Conservation (phyloP, 805 yeast species). For the Priceomyces fermenticarens region DNA sequence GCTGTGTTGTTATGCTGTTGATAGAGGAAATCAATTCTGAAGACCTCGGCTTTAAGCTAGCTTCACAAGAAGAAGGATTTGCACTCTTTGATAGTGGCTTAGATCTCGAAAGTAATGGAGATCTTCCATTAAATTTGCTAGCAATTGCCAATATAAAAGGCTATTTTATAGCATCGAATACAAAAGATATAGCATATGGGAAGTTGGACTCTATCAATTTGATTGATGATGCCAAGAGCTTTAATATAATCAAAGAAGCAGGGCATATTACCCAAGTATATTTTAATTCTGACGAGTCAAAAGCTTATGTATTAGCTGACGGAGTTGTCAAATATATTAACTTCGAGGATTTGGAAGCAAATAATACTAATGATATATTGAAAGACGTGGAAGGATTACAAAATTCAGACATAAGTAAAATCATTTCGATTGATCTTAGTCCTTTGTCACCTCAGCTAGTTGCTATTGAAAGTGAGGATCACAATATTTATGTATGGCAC, state of each 20-base stretch:
- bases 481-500: conserved; percentile 12
- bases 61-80: conserved; percentile 23
- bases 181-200: conserved; percentile 4
- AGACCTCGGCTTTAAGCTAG: conserved; percentile 35
- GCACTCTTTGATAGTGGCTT: conserved; percentile 20
- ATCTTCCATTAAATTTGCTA: conserved; percentile 22
- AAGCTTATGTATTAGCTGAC: conserved; percentile 23
- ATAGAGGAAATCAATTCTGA: conserved; percentile 26
- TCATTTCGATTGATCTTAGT: conserved; percentile 17
- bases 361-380: conserved; percentile 1
- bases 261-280: conserved; percentile 14
- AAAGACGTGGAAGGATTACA: conserved; percentile 7
- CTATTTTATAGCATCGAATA: conserved; percentile 32
- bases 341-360: conserved; percentile 2
- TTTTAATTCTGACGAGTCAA: conserved; percentile 28
- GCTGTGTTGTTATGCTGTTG: conserved; percentile 4
- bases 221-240: not conserved
- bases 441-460: conserved; percentile 13
- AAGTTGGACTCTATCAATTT: not conserved
- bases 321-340: conserved; percentile 14
- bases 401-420: conserved; percentile 5
- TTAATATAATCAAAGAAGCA: conserved; percentile 4
- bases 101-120: conserved; percentile 15
- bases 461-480: conserved; percentile 12
- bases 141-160: conserved; percentile 23